Evolutionary conservation across 805 yeast genomes (phyloP).

Genomic region (Saturnispora serradocipensis): DNA sequence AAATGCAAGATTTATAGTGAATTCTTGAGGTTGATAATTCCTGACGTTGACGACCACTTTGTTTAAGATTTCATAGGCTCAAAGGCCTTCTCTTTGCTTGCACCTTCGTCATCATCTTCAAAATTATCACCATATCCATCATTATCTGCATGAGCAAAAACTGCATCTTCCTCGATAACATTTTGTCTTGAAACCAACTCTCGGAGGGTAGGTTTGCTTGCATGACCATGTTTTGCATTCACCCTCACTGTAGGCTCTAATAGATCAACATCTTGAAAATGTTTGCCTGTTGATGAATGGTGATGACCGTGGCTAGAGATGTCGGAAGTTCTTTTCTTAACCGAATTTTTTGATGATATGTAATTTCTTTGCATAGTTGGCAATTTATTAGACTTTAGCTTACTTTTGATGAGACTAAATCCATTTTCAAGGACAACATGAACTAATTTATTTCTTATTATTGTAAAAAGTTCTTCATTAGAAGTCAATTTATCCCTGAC

Average conservation of each 20-base stretch:
- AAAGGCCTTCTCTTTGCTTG: not conserved
- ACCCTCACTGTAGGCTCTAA: conserved; percentile 21
- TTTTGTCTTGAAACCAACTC: not conserved
- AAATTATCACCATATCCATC: not conserved
- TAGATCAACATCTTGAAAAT: conserved; percentile 9
- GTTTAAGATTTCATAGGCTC: not conserved
- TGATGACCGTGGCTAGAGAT: not conserved
- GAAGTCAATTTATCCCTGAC: conserved; percentile 64
- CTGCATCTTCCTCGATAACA: conserved; percentile 3
- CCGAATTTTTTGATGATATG: too few relatives aligned
- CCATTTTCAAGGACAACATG: conserved; percentile 52
- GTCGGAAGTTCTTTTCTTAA: not conserved
- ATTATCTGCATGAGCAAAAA: conserved; percentile 7
- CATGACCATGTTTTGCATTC: conserved; percentile 10
- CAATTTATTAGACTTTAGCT: conserved; percentile 31
- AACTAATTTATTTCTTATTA: conserved; percentile 51
- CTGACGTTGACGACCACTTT: not conserved
- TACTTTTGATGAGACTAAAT: conserved; percentile 73
- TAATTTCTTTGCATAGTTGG: conserved; percentile 5
- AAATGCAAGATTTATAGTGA: too few relatives aligned
- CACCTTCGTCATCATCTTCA: not conserved
- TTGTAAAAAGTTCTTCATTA: conserved; percentile 53
- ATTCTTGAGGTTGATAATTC: not conserved
- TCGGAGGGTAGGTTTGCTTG: not conserved
- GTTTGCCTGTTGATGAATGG: conserved; percentile 3